phyloP scores from a whole-genome alignment of 768 basidiomycete species.

The Russula sp. region DNA sequence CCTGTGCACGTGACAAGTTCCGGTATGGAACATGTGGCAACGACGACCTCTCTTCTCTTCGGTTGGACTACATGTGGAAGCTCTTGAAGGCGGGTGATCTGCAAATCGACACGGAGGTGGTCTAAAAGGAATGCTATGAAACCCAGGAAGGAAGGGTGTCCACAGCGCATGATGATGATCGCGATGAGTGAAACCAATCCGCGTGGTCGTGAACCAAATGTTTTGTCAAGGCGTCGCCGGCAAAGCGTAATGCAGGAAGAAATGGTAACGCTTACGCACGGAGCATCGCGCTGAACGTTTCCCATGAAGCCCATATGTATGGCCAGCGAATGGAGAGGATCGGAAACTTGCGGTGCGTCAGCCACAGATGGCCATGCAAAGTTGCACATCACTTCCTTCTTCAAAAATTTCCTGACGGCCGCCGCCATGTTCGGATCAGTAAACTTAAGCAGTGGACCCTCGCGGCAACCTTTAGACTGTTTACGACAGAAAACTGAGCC shows the following conservation, averaged over 20 bases:
- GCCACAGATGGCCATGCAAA: no score
- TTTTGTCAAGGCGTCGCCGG: no score
- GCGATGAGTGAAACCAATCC: no score
- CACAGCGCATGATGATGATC: not conserved
- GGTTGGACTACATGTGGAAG: not conserved
- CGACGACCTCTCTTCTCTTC: not conserved
- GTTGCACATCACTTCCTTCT: not conserved
- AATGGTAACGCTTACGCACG: not conserved
- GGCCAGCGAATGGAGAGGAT: not conserved
- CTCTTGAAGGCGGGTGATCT: not conserved
- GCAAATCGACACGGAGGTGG: not conserved
- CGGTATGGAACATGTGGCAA: no score
- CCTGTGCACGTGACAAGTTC: not conserved
- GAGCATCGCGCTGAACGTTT: not conserved
- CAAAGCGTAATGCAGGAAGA: not conserved
- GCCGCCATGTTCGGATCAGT: constrained; percentile 9
- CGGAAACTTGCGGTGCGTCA: not conserved
- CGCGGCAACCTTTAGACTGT: not conserved
- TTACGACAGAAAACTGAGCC: not conserved
- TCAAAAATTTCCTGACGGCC: not conserved
- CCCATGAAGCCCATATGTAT: not conserved
- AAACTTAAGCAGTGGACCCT: not conserved
- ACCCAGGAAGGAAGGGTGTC: not conserved
- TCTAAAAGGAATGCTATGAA: not conserved
- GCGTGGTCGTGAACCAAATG: no score